Evolutionary conservation across 2,329 filamentous ascomycete genomes (phyloP).

Genomic region (Gyromitra esculenta): DNA sequence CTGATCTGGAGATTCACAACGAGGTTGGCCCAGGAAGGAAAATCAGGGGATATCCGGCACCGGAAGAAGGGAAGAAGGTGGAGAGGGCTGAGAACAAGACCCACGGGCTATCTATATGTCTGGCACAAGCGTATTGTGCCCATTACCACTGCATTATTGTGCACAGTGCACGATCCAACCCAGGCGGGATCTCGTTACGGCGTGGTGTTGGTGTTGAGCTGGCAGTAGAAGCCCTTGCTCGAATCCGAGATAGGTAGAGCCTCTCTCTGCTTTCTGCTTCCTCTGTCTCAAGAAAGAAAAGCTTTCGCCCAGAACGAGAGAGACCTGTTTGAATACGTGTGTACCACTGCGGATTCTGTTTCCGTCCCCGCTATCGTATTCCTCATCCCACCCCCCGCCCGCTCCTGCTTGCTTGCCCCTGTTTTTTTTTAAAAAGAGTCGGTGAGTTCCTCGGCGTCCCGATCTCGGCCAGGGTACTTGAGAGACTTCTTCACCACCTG

Average conservation of each 20-base stretch:
- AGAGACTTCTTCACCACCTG: constrained; percentile 33
- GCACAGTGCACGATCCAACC: constrained; percentile 40
- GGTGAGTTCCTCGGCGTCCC: constrained; percentile 34
- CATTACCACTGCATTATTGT: constrained; percentile 36
- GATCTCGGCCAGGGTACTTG: constrained; percentile 38
- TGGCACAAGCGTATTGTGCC: constrained; percentile 36
- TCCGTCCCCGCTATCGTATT: constrained; percentile 42
- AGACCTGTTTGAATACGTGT: constrained; percentile 38
- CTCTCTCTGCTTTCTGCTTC: constrained; percentile 32
- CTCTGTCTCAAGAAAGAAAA: constrained; percentile 28
- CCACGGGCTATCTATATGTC: constrained; percentile 39
- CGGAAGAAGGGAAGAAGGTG: constrained; percentile 26
- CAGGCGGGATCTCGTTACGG: constrained; percentile 43
- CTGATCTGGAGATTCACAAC: constrained; percentile 49
- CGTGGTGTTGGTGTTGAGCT: constrained; percentile 46
- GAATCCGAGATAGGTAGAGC: constrained; percentile 45
- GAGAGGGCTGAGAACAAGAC: constrained; percentile 12
- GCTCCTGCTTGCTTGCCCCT: constrained; percentile 32
- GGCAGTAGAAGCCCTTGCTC: constrained; percentile 41
- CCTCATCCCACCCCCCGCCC: constrained; percentile 20
- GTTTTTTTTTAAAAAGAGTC: constrained; percentile 32
- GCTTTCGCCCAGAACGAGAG: constrained; percentile 37
- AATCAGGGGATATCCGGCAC: constrained; percentile 45
- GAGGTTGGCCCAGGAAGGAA: constrained; percentile 36
- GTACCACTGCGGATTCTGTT: constrained; percentile 27